These are phyloP conservation scores for Epichloe baconii DNA, from an alignment of 2,329 filamentous ascomycete species.

Conservation along the genomic window DNA sequence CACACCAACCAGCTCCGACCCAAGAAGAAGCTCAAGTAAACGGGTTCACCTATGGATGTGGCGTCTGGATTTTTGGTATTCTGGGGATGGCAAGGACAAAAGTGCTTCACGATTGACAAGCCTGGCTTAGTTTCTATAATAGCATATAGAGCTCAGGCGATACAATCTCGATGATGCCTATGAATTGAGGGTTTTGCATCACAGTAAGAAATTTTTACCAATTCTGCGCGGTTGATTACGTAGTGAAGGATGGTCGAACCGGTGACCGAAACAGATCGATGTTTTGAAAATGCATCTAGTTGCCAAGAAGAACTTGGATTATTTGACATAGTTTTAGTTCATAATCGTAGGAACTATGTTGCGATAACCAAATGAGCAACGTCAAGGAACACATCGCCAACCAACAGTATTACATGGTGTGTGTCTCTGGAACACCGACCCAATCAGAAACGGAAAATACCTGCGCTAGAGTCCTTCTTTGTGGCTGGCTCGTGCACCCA, in stretches of 20 bases:
- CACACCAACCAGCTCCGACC: constrained; percentile 99
- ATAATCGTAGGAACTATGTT: too few species aligned
- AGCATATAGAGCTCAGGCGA: constrained; percentile 27
- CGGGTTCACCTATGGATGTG: constrained; percentile 27
- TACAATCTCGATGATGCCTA: constrained; percentile 24
- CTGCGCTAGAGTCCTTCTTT: not conserved
- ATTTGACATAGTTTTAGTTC: too few species aligned
- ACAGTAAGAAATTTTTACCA: not conserved
- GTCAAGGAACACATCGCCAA: too few species aligned
- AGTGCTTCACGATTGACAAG: constrained; percentile 23
- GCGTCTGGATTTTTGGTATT: constrained; percentile 32
- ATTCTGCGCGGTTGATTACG: too few species aligned
- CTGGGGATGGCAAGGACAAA: constrained; percentile 23
- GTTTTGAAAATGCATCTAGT: too few species aligned
- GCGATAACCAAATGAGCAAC: too few species aligned
- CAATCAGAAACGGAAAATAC: too few species aligned
- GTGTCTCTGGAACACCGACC: too few species aligned
- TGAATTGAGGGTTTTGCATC: constrained; percentile 11
- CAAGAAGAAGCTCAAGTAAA: constrained; percentile 98
- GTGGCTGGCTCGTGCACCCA: not conserved
- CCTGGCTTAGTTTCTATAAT: constrained; percentile 27
- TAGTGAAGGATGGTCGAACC: too few species aligned
- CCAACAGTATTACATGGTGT: too few species aligned
- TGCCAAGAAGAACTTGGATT: too few species aligned
- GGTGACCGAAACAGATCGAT: too few species aligned